Evolutionary conservation across 2,329 filamentous ascomycete species (phyloP).

Genomic region (Fusarium xyrophilum): DNA sequence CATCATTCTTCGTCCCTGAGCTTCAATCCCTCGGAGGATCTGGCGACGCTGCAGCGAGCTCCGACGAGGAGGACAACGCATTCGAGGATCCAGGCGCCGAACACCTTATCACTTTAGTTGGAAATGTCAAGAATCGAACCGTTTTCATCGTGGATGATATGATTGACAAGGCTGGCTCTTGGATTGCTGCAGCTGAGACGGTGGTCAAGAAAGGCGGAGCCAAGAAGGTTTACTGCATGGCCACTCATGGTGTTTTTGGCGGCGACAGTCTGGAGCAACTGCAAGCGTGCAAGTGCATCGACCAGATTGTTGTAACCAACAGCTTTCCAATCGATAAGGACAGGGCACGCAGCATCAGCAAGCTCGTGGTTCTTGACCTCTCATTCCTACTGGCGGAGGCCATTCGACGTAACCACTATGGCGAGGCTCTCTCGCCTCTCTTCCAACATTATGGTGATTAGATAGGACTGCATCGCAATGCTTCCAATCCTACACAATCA

Average conservation of each 20-base stretch:
- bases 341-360: conserved; percentile 73
- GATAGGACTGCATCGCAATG: conserved; percentile 24
- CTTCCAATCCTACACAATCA: conserved; percentile 9
- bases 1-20: conserved; percentile 77
- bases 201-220: conserved; percentile 92
- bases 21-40: conserved; percentile 78
- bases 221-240: conserved; percentile 96
- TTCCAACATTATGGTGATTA: conserved; percentile 72
- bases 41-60: conserved; percentile 80
- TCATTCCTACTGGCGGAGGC: conserved; percentile 89
- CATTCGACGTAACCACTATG: conserved; percentile 95
- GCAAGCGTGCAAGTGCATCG: conserved; percentile 90
- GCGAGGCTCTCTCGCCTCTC: conserved; percentile 77
- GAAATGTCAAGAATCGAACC: conserved; percentile 84
- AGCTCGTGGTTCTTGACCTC: conserved; percentile 88
- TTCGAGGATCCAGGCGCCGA: conserved; percentile 81
- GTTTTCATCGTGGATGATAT: conserved; percentile 98
- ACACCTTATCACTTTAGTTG: conserved; percentile 96
- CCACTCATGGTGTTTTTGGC: conserved; percentile 93
- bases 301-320: conserved; percentile 94
- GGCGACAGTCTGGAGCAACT: conserved; percentile 88
- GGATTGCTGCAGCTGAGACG: conserved; percentile 97
- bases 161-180: conserved; percentile 96
- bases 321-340: conserved; percentile 89
- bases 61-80: conserved; percentile 93